Base-by-base conservation (phyloP, 768 basidiomycete genomes). In the Pleurotus cornucopiae region DNA sequence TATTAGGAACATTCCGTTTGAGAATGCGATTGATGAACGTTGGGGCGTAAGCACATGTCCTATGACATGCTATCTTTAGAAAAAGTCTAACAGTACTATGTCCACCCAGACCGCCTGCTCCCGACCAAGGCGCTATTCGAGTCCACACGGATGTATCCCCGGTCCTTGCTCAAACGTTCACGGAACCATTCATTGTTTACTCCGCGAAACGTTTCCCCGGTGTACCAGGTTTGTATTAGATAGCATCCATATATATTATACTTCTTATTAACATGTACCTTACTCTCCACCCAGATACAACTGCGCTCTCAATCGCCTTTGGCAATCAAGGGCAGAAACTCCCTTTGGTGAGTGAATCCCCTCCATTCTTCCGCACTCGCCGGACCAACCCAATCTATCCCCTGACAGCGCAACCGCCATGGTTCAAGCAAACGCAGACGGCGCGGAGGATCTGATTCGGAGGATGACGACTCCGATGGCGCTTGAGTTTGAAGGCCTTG, bases 191-290 rank as follows among this genome's bases (percentile, higher is more conserved):
- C 65, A 81, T 83, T 9, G 94, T 98, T 0, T 94, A 77, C 71
- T 93, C 92, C 2, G 94, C 94, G 37, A 98, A 98, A 75, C 84
- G 89, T 48, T 98, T 96, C 75, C 93, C 92, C 48, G 94, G 94
- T 49, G 94, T 98, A 43, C 89, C 92, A 73, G 90, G 91, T 91
- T 73, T 67, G 69, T 66, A 67, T 63, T 60, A 62, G 54, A 58
- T 47, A 37, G 48, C 49, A 54, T 20, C 46, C 49, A 43, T 56
- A 38, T 39, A 16, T 44, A 45, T 54, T 21, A 23, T 51, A 57
- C 23, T 58, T 46, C 21, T 58, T 58, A 56, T 59, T 54, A 54
- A 61, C 67, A 63, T 63, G 59, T 58, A 57, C 54, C 57, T 57
- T 49, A 54, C 60, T 18, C 46, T 56, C 46, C 63, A 53, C 60